Percentiles rank a stretch among this genome's conserved stretches.
These are phyloP conservation scores for Dimocarpus longan DNA, from an alignment of 345 rosid species.

Conservation along the genomic window DNA sequence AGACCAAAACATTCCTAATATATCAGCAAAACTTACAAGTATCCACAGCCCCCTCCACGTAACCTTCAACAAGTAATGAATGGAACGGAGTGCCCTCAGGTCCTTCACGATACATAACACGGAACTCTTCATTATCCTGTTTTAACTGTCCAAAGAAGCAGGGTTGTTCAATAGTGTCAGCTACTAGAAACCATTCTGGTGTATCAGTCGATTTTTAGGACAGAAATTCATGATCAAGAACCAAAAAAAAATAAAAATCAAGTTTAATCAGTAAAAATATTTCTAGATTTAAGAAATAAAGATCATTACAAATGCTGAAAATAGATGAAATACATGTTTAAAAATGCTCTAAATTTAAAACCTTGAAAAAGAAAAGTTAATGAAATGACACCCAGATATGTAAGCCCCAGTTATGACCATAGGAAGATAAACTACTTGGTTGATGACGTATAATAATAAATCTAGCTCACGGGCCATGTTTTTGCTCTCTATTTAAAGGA, in stretches of 20 bases:
- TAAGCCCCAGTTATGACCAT: neutral
- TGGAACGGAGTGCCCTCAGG: constrained; percentile 80
- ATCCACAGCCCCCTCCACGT: constrained; percentile 83
- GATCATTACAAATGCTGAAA: neutral
- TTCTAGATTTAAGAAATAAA: neutral
- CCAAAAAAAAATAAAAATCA: neutral
- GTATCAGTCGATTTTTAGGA: neutral
- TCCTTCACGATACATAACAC: constrained; percentile 96
- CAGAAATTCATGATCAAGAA: neutral
- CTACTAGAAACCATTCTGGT: neutral
- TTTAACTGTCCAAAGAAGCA: constrained; percentile 53
- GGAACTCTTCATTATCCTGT: constrained; percentile 75
- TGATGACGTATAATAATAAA: neutral
- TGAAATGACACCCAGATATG: neutral
- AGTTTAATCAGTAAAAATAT: neutral
- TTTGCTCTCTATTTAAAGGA: neutral
- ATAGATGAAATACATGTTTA: neutral
- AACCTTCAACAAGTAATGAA: constrained; percentile 91
- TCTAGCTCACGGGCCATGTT: constrained; percentile 4
- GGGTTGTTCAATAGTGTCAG: constrained; percentile 7
- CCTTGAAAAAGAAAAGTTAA: neutral
- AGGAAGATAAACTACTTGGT: neutral
- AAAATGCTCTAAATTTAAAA: neutral
- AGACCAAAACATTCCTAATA: constrained; percentile 10
- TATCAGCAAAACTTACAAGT: constrained; percentile 56